Conservation (phyloP, 257 asterid genomes). For the Anisodus acutangulus region DNA sequence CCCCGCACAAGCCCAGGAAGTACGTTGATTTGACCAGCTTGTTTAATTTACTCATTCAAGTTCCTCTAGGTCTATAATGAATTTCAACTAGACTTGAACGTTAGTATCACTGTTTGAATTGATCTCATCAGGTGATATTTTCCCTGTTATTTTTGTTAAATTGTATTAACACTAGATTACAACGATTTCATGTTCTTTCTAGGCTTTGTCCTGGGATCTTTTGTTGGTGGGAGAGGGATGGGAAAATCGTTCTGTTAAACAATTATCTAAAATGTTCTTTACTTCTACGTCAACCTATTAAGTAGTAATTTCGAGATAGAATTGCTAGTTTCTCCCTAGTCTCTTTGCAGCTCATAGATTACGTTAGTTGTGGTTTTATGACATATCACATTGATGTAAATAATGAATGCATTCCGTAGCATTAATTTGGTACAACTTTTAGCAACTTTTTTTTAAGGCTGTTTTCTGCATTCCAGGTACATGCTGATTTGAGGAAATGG, state of each 20-base stretch:
- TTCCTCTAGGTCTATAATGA: neutral
- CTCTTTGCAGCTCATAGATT: neutral
- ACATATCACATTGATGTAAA: neutral
- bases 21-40: slow-evolving; percentile 45
- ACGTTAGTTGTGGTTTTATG: neutral
- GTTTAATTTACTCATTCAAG: neutral
- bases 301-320: slow-evolving; percentile 6
- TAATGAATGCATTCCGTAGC: neutral
- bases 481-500: slow-evolving; percentile 92
- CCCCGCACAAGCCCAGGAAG: slow-evolving; percentile 99
- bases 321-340: neutral
- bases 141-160: neutral
- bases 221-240: neutral
- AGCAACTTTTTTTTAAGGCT: neutral
- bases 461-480: slow-evolving; percentile 60
- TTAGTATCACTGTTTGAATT: neutral
- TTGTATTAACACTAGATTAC: neutral
- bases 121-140: neutral
- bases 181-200: slow-evolving; percentile 1
- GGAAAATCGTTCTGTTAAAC: neutral
- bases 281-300: neutral
- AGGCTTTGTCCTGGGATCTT: neutral
- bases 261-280: neutral
- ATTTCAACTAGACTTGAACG: neutral
- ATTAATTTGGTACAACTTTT: neutral